phyloP scores from a whole-genome alignment of 305 asterid genomes.

The Solanum chacoense region DNA sequence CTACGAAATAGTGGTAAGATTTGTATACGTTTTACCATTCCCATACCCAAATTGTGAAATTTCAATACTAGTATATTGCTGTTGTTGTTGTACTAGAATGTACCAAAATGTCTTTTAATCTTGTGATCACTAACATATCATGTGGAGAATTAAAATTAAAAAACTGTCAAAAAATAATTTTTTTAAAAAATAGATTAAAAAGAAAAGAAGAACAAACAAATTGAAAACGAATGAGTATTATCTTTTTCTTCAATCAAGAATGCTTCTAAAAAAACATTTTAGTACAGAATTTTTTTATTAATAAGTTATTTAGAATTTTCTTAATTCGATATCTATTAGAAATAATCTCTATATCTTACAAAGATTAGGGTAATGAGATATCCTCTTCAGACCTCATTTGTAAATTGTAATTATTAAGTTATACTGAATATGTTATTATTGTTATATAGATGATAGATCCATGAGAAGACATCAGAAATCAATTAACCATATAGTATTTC shows the following conservation, averaged over 20 bases:
- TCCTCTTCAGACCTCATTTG: not conserved
- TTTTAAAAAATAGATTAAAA: not conserved
- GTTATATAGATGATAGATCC: not conserved
- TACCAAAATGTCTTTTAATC: not conserved
- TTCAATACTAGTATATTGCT: too few species aligned
- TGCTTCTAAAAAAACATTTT: not conserved
- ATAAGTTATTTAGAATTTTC: not conserved
- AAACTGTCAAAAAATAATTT: not conserved
- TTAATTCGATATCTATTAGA: not conserved
- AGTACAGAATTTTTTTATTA: not conserved
- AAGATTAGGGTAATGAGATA: not conserved
- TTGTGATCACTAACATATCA: fast-evolving
- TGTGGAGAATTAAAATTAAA: not conserved
- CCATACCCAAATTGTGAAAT: not conserved
- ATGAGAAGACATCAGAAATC: not conserved
- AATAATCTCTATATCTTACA: not conserved
- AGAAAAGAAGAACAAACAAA: not conserved
- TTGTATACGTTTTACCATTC: too few species aligned
- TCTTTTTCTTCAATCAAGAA: not conserved
- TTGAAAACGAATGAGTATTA: not conserved
- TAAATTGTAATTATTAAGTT: not conserved
- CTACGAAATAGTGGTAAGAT: too few species aligned
- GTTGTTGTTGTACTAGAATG: not conserved
- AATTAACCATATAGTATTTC: not conserved
- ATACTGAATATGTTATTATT: not conserved